Conservation (phyloP, 1,284 basidiomycete species). For the Mycena citricolor region DNA sequence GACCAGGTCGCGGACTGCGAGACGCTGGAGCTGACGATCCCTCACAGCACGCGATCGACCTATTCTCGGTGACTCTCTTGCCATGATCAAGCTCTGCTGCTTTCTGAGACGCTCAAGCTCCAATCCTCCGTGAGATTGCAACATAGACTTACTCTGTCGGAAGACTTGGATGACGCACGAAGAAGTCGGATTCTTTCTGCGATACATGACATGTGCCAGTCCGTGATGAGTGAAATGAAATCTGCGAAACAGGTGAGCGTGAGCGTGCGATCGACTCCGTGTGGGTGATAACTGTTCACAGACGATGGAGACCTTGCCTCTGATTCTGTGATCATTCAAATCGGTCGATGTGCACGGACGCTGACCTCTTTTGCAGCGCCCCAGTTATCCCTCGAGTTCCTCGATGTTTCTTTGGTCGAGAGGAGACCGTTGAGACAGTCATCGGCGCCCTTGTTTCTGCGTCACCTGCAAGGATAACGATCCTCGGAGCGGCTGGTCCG, state of each 20-base stretch:
- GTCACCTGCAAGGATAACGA: conserved; percentile 16
- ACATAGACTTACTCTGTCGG: conserved; percentile 12
- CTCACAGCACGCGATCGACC: conserved; percentile 23
- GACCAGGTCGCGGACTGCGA: not conserved
- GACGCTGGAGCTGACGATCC: conserved; percentile 1
- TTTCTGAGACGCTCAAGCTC: not conserved
- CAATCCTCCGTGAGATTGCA: conserved; percentile 16
- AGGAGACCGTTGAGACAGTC: conserved; percentile 8
- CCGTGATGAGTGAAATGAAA: conserved; percentile 21
- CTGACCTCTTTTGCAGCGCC: conserved; percentile 8
- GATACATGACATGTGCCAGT: conserved; percentile 20
- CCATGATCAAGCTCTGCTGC: not conserved
- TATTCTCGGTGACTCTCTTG: conserved; percentile 22
- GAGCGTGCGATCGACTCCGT: no score
- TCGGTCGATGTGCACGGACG: no score
- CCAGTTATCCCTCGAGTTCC: conserved; percentile 20
- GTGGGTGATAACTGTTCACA: no score
- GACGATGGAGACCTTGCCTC: no score
- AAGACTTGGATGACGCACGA: conserved; percentile 14
- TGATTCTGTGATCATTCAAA: no score
- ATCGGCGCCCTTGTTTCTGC: conserved; percentile 11
- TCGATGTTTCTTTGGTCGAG: conserved; percentile 18
- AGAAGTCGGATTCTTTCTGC: conserved; percentile 19
- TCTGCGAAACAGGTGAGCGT: conserved; percentile 15
- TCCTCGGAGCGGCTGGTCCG: conserved; percentile 22